Evolutionary conservation across 2,329 filamentous ascomycete genomes (phyloP).

Genomic region (Paecilomyces niveus): DNA sequence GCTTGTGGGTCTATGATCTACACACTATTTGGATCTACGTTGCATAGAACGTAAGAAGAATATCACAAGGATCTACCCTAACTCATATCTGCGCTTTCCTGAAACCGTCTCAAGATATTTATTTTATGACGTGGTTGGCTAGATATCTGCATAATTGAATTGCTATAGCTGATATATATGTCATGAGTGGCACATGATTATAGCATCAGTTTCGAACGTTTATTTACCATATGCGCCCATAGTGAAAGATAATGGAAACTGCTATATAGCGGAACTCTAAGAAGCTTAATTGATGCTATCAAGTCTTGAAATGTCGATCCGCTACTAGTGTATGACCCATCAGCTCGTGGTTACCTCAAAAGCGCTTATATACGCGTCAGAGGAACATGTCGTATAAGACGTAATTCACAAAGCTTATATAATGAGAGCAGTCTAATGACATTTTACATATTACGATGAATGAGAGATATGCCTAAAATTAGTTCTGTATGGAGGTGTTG

Average conservation of each 20-base stretch:
- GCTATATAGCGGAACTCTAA: too few species aligned
- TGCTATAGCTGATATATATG: neutral
- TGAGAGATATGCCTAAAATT: neutral
- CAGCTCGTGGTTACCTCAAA: too few species aligned
- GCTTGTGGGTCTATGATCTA: neutral
- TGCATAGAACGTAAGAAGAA: neutral
- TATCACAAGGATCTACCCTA: neutral
- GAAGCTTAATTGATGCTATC: too few species aligned
- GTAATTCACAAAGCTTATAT: neutral
- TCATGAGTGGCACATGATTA: too few species aligned
- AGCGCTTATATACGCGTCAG: neutral
- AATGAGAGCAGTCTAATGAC: too few species aligned
- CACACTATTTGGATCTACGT: neutral
- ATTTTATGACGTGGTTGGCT: neutral
- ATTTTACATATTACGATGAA: too few species aligned
- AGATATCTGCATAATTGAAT: neutral
- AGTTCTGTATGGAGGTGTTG: neutral
- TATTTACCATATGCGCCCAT: too few species aligned
- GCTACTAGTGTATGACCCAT: neutral
- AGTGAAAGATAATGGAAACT: too few species aligned
- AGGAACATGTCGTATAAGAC: neutral
- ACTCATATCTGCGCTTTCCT: neutral
- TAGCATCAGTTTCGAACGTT: too few species aligned
- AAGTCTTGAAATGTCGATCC: neutral
- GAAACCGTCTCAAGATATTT: neutral